Conservation (phyloP, 2,329 filamentous ascomycete species). For the Diaporthe capsici region DNA sequence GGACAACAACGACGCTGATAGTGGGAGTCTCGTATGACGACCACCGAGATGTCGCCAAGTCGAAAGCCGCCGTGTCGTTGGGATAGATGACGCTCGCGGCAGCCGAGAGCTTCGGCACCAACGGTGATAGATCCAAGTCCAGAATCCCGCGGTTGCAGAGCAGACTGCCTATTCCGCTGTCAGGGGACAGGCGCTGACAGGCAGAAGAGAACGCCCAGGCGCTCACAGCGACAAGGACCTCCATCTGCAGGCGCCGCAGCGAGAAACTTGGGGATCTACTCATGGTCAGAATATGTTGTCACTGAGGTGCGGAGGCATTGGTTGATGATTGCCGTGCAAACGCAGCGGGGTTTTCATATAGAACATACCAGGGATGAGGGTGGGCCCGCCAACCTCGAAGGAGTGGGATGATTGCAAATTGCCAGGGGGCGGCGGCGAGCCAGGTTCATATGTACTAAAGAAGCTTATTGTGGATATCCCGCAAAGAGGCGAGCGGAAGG, state of each 20-base stretch:
- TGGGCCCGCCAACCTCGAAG: constrained; percentile 1
- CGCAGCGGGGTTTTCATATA: background rate
- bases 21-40: constrained; percentile 59
- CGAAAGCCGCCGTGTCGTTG: constrained; percentile 49
- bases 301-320: background rate
- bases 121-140: background rate
- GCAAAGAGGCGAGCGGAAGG: background rate
- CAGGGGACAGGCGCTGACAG: background rate
- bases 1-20: constrained; percentile 62
- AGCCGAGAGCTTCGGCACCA: constrained; percentile 4
- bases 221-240: constrained; percentile 6
- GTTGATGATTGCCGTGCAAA: background rate
- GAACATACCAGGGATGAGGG: background rate
- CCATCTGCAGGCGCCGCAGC: constrained; percentile 22
- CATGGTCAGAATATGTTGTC: background rate
- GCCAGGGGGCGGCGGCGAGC: background rate
- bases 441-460: background rate
- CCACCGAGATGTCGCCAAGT: constrained; percentile 58
- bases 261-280: background rate
- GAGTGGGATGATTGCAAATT: constrained; percentile 1
- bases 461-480: constrained; percentile 5
- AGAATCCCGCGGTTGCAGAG: background rate
- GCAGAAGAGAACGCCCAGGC: constrained; percentile 17
- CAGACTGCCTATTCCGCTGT: background rate
- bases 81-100: constrained; percentile 33